phyloP scores from a whole-genome alignment of 2,329 filamentous ascomycete species.

The Clonostachys byssicola region DNA sequence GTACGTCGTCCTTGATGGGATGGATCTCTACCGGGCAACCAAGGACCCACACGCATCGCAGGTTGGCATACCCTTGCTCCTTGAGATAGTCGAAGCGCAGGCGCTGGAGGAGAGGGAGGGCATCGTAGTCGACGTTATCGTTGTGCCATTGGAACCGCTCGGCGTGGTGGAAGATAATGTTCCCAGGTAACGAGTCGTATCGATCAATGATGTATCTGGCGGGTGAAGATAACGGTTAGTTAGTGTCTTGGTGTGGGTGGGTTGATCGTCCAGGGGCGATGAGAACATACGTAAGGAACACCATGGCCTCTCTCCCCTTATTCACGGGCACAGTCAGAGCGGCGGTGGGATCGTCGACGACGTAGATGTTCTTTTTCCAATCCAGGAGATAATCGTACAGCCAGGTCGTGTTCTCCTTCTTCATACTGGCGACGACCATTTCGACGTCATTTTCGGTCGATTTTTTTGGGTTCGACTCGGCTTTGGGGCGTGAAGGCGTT shows the following conservation, averaged over 20 bases:
- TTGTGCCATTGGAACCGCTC: conserved; percentile 49
- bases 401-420: conserved; percentile 30
- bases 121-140: conserved; percentile 49
- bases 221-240: not conserved
- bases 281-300: conserved; percentile 37
- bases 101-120: conserved; percentile 41
- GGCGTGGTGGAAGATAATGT: conserved; percentile 42
- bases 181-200: conserved; percentile 38
- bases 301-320: conserved; percentile 49
- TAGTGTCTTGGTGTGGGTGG: not conserved
- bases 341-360: conserved; percentile 43
- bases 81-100: conserved; percentile 46
- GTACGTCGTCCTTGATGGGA: conserved; percentile 27
- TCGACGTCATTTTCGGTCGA: conserved; percentile 19
- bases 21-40: conserved; percentile 48
- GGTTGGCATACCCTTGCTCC: conserved; percentile 52
- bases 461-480: conserved; percentile 1
- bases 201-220: conserved; percentile 40
- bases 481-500: not conserved
- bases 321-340: conserved; percentile 42
- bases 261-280: not conserved
- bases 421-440: conserved; percentile 25
- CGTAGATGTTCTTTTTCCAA: conserved; percentile 50
- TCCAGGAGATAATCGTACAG: conserved; percentile 30
- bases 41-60: conserved; percentile 55